phyloP scores from a whole-genome alignment of 1,284 basidiomycete species.

The Thelephora terrestris region DNA sequence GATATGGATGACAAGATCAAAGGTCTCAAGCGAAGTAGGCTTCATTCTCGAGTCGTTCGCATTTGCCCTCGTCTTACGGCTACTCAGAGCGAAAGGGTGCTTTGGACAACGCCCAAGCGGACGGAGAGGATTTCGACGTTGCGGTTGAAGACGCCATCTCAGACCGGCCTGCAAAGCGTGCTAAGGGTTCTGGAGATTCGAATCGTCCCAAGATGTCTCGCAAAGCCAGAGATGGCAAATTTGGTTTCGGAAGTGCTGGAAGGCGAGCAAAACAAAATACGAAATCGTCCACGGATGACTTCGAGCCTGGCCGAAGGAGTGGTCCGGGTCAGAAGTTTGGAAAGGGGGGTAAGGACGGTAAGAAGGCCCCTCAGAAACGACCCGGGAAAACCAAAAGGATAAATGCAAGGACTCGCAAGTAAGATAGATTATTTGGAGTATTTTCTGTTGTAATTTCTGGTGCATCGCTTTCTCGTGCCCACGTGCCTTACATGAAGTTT shows the following conservation, averaged over 20 bases:
- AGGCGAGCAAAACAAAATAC: constrained; percentile 75
- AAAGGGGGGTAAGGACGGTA: constrained; percentile 21
- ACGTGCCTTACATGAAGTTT: too few relatives aligned
- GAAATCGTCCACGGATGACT: constrained; percentile 66
- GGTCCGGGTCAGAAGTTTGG: constrained; percentile 26
- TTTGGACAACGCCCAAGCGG: constrained; percentile 58
- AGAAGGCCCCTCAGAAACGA: constrained; percentile 32
- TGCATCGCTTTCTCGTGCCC: too few relatives aligned
- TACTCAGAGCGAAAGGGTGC: constrained; percentile 71
- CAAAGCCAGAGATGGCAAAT: constrained; percentile 68
- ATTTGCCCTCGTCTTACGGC: neutral
- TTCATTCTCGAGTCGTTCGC: constrained; percentile 2
- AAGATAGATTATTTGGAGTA: constrained; percentile 1
- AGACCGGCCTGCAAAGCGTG: constrained; percentile 59
- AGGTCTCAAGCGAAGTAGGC: constrained; percentile 80
- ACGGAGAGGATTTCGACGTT: constrained; percentile 75
- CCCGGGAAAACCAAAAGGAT: constrained; percentile 55
- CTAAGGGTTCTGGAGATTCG: constrained; percentile 29
- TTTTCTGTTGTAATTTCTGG: too few relatives aligned
- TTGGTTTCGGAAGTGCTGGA: constrained; percentile 63
- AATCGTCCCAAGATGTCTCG: constrained; percentile 41
- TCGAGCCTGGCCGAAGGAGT: constrained; percentile 35
- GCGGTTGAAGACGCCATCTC: constrained; percentile 79
- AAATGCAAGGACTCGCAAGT: constrained; percentile 32
- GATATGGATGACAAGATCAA: constrained; percentile 79